Conservation (phyloP, 2,329 filamentous ascomycete species). For the Alternaria sp. region DNA sequence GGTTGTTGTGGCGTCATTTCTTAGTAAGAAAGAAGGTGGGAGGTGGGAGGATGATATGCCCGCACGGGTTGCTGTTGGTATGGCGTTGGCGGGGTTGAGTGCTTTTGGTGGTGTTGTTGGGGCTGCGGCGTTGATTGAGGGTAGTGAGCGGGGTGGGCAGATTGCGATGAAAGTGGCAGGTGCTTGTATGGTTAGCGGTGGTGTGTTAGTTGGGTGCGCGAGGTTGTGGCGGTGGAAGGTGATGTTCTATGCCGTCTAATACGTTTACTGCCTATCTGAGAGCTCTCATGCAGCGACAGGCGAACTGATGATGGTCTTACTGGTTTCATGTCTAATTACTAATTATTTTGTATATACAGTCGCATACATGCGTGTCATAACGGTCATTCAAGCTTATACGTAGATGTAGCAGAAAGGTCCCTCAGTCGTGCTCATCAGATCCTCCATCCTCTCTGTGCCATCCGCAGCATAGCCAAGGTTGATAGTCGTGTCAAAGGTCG, state of each 20-base stretch:
- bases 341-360: background rate
- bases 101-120: conserved; percentile 11
- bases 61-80: conserved; percentile 1
- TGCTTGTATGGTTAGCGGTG: background rate
- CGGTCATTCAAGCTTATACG: conserved; percentile 14
- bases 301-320: background rate
- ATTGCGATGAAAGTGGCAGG: conserved; percentile 3
- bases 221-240: background rate
- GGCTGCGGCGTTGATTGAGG: conserved; percentile 11
- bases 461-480: conserved; percentile 48
- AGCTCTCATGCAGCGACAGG: too few relatives aligned
- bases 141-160: background rate
- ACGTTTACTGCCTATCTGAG: too few relatives aligned
- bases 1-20: background rate
- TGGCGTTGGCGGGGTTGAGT: conserved; percentile 4
- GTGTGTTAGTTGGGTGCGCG: background rate
- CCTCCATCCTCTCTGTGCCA: conserved; percentile 25
- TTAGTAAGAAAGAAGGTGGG: background rate
- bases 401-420: conserved; percentile 47
- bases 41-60: conserved; percentile 7
- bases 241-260: too few relatives aligned
- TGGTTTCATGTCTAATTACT: background rate
- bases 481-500: conserved; percentile 54
- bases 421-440: conserved; percentile 40
- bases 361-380: background rate